A percentile compares a stretch with the other conserved stretches of the same genome.
Evolutionary conservation across 495 filamentous ascomycete genomes (phyloP).

Genomic region (Aspergillus steynii): DNA sequence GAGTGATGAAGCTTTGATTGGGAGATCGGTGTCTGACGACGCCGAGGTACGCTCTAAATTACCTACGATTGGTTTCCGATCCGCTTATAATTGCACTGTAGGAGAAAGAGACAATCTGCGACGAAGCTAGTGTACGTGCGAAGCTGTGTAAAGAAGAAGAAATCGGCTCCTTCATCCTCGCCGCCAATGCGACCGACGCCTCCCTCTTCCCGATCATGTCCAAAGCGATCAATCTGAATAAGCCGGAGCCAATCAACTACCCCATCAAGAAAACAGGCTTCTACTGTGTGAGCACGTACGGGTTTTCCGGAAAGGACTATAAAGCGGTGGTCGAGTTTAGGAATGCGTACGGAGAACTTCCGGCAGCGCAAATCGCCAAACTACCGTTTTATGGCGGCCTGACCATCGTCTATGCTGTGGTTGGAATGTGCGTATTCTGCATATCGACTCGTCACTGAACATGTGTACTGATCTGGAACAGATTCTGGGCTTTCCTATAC

Average conservation of each 20-base stretch:
- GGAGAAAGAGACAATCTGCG: slow-evolving; percentile 76
- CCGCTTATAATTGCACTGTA: slow-evolving; percentile 20
- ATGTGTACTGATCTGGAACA: slow-evolving; percentile 30
- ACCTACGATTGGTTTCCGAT: background rate
- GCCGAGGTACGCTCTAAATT: slow-evolving; percentile 30
- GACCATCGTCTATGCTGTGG: slow-evolving; percentile 89
- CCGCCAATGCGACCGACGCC: slow-evolving; percentile 65
- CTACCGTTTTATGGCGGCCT: slow-evolving; percentile 96
- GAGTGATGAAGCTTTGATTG: slow-evolving; percentile 78
- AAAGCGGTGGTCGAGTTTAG: slow-evolving; percentile 84
- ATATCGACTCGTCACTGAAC: background rate
- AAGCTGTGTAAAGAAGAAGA: slow-evolving; percentile 71
- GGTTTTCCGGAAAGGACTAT: slow-evolving; percentile 62
- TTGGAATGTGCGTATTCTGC: slow-evolving; percentile 59
- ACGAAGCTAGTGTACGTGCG: slow-evolving; percentile 61
- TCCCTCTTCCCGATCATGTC: slow-evolving; percentile 73
- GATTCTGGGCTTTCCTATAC: slow-evolving; percentile 94
- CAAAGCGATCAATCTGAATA: slow-evolving; percentile 77
- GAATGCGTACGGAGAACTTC: slow-evolving; percentile 95
- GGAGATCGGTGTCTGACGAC: slow-evolving; percentile 42
- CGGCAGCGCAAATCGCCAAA: slow-evolving; percentile 92
- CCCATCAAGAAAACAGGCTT: slow-evolving; percentile 86
- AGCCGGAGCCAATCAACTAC: slow-evolving; percentile 74
- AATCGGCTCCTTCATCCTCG: slow-evolving; percentile 82
- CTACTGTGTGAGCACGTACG: slow-evolving; percentile 85